Evolutionary conservation across 768 basidiomycete species (phyloP).

Genomic region (Naganishia onofrii): DNA sequence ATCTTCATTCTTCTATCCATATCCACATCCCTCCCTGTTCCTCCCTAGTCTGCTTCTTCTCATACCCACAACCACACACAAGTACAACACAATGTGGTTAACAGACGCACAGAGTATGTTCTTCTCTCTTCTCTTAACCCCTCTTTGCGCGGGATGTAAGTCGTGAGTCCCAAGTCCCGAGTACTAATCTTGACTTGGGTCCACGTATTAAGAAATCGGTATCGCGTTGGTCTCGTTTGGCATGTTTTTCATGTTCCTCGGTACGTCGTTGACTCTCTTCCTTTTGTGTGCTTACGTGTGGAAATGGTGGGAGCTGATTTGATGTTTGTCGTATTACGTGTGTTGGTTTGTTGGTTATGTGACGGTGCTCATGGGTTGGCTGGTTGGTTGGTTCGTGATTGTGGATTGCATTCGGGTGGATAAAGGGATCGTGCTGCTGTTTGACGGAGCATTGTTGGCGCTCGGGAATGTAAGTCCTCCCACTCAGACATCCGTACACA

Average conservation of each 20-base stretch:
- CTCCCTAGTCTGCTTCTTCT: not conserved
- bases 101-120: conserved; percentile 60
- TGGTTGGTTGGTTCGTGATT: not conserved
- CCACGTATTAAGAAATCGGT: conserved; percentile 69
- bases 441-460: conserved; percentile 90
- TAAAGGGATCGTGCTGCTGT: conserved; percentile 75
- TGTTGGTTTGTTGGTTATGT: not conserved
- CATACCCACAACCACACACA: too few relatives aligned
- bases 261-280: conserved; percentile 48
- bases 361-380: not conserved
- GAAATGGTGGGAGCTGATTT: too few relatives aligned
- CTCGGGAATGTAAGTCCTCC: conserved; percentile 78
- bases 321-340: too few relatives aligned
- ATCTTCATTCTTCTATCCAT: too few relatives aligned
- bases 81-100: conserved; percentile 61
- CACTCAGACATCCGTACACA: not conserved
- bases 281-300: too few relatives aligned
- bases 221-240: conserved; percentile 96
- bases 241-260: conserved; percentile 90
- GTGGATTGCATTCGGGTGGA: too few relatives aligned
- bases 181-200: too few relatives aligned
- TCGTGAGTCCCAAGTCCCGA: not conserved
- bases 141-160: not conserved
- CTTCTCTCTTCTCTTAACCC: conserved; percentile 13
- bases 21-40: too few relatives aligned